Conservation (phyloP, 192 early-diverging fungal genomes). For the Linnemannia hyalina region DNA sequence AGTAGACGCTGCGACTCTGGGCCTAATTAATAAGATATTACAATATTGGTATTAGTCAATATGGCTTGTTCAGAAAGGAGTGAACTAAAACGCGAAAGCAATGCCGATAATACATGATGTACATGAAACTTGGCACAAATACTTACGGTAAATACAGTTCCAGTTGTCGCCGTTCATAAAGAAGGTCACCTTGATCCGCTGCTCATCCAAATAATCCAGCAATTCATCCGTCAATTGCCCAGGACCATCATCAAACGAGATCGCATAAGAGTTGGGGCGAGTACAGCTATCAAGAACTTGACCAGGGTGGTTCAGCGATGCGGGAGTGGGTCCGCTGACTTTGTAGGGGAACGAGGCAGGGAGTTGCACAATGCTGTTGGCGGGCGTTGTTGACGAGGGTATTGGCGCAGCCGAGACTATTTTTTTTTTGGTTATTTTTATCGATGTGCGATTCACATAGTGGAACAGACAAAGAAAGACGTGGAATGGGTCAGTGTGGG, state of each 20-base stretch:
- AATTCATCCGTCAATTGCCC: slow-evolving; percentile 63
- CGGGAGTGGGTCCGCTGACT: slow-evolving; percentile 24
- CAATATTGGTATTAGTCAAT: background rate
- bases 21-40: slow-evolving; percentile 5
- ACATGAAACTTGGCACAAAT: slow-evolving; percentile 16
- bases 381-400: background rate
- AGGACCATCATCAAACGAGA: slow-evolving; percentile 81
- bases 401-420: slow-evolving; percentile 24
- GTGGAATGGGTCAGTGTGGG: background rate
- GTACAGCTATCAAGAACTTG: slow-evolving; percentile 33
- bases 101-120: no score
- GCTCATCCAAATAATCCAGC: slow-evolving; percentile 64
- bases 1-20: slow-evolving; percentile 36
- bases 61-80: no score
- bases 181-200: slow-evolving; percentile 75
- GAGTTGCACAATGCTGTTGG: background rate
- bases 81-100: no score
- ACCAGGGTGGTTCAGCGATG: slow-evolving; percentile 17
- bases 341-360: slow-evolving; percentile 33
- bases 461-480: background rate
- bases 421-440: background rate
- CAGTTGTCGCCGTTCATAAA: slow-evolving; percentile 72
- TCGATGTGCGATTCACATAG: background rate
- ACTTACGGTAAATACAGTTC: slow-evolving; percentile 57
- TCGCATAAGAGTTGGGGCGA: slow-evolving; percentile 44